Evolutionary conservation across 257 asterid genomes (phyloP), one percentile per base, ranked within the genome.

Genomic region (Plectranthus barbatus): DNA sequence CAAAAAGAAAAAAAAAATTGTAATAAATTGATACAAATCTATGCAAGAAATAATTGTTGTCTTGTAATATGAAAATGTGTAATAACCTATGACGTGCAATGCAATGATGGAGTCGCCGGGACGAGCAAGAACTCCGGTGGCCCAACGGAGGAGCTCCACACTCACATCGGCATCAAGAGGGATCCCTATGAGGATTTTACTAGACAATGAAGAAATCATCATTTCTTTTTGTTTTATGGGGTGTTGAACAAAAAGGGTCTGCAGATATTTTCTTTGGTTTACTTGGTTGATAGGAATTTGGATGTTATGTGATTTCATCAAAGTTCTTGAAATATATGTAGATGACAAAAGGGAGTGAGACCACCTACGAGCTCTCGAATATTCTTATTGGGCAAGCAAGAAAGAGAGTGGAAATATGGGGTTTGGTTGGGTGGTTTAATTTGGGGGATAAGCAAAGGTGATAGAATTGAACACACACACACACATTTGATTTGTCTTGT

Each of bases 361-460:
- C 83, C 80, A 80, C 73, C 56, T 52, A 49, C 21, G 59, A 47
- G 76, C 52, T 60, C 74, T 73, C 76, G 70, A 76, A 73, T 48
- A 74, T 62, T 67, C 91, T 80, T 85, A 80, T 57, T 66, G 26
- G 59, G 66, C 68, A 87, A 85, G 88, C 91, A 77, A 83, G 60
- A 70, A 18, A 49, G 3, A 31, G 13, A 34, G 39, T 62, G 68
- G 13, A 26, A 50, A 79, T 80, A 76, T 77, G 88, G 78, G 88
- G 56, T 78, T 68, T 50, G 93, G 88, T 82, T 77, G 85, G 86
- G 73, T 79, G 95, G 73, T 87, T 36, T 36, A 36, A 36, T 36
- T 84, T 85, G 88, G 63, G 80, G 69, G 83, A 78, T 83, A 85
- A 86, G 96, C 93, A 88, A 88, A 88, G 95, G 94, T 80, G 81